Conservation (phyloP, 257 asterid genomes). For the Avicennia marina region DNA sequence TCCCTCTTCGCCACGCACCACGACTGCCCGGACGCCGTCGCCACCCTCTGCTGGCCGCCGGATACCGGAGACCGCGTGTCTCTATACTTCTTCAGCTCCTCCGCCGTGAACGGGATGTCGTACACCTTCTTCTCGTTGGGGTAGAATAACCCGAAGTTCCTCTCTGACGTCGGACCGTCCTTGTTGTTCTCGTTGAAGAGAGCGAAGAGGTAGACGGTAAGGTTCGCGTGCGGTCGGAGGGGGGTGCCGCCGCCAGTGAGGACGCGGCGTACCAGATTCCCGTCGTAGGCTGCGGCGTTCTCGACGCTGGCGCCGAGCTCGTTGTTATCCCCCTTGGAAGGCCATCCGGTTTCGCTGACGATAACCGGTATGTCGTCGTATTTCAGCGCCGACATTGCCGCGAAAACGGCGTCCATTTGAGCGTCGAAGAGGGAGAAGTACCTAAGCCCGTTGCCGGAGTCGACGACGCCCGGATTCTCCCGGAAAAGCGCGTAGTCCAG, state of each 20-base stretch:
- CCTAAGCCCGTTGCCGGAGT: slow-evolving; percentile 60
- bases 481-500: slow-evolving; percentile 82
- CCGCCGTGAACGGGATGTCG: slow-evolving; percentile 57
- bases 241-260: slow-evolving; percentile 88
- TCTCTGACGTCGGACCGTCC: slow-evolving; percentile 78
- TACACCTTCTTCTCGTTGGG: slow-evolving; percentile 70
- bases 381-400: slow-evolving; percentile 65
- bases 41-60: slow-evolving; percentile 37
- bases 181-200: slow-evolving; percentile 90
- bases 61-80: slow-evolving; percentile 30
- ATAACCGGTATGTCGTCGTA: slow-evolving; percentile 55
- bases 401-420: slow-evolving; percentile 83
- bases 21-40: slow-evolving; percentile 54
- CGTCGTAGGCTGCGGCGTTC: slow-evolving; percentile 90
- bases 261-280: slow-evolving; percentile 57
- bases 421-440: slow-evolving; percentile 84
- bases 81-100: slow-evolving; percentile 39
- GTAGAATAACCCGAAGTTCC: slow-evolving; percentile 88
- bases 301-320: slow-evolving; percentile 69
- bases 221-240: slow-evolving; percentile 50
- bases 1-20: slow-evolving; percentile 89
- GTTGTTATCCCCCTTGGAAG: slow-evolving; percentile 76
- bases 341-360: slow-evolving; percentile 93
- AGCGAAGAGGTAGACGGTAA: slow-evolving; percentile 71
- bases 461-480: slow-evolving; percentile 68